Evolutionary conservation across 352 stramenopile genomes (phyloP), one percentile per base, ranked within the genome.

Genomic region (Globisporangium alternatum): DNA sequence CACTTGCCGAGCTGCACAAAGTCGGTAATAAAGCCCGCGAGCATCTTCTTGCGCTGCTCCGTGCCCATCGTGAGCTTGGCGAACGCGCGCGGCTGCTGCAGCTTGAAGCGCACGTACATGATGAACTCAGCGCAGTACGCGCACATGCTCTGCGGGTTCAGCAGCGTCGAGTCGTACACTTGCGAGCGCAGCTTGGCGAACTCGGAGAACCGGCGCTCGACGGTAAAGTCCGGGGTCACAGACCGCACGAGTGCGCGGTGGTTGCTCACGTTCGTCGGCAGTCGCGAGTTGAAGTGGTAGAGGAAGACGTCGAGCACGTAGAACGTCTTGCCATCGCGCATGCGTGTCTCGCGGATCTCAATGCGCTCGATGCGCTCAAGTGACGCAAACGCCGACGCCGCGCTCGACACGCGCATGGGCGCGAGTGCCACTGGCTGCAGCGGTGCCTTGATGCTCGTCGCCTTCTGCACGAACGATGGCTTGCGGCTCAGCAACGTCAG

Each of bases 151-250:
- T 80, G 67, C 47, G 70, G 66, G 58, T 85, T 76, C 41, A 73
- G 74, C 65, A 69, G 85, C 30, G 61, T 65, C 74, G 72, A 84
- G 28, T 67, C 61, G 49, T 67, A 73, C 12, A 86, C 69, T 28
- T 88, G 71, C 19, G 72, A 64, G 12, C 78, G 74, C 45, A 91
- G 64, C 58, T 75, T 72, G 31, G 68, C 65, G 48, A 90, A 90
- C 35, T 90, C 79, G 22, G 79, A 86, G 66, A 85, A 90, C 41
- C 79, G 79, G n/a, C 75, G 71, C 61, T 89, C 69, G 45, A 90
- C 70, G 7, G 68, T 70, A 56, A 78, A 85, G 61, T 88, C 81
- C 4, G 81, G 79, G 60, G 54, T 53, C 1, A 22, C 22, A 21
- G 64, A 68, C 30, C 65, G 60, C 15, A 67, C 71, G 43, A 74